These are phyloP conservation scores for Lactifluus volemus DNA, from an alignment of 768 basidiomycete species.

Conservation along the genomic window DNA sequence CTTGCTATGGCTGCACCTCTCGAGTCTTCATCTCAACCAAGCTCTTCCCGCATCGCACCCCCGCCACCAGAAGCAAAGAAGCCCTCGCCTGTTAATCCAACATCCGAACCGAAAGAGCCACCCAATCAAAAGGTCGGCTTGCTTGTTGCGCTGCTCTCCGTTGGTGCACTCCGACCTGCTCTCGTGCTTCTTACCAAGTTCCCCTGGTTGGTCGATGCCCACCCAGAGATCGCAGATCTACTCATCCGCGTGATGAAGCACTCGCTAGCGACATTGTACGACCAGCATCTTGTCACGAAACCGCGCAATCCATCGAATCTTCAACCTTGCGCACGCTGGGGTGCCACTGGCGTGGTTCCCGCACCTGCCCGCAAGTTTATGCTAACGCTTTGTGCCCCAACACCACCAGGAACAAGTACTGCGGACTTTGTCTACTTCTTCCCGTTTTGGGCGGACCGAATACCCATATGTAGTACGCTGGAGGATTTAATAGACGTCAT, in stretches of 20 bases:
- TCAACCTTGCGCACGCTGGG: conserved; percentile 56
- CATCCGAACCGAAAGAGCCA: conserved; percentile 33
- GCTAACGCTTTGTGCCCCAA: conserved; percentile 71
- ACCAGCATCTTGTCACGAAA: conserved; percentile 39
- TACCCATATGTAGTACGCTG: conserved; percentile 54
- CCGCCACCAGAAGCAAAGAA: conserved; percentile 32
- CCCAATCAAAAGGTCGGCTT: conserved; percentile 78
- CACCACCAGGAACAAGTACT: conserved; percentile 65
- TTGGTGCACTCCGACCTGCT: conserved; percentile 77
- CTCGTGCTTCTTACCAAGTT: conserved; percentile 72
- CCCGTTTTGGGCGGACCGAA: conserved; percentile 66
- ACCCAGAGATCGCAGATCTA: conserved; percentile 80
- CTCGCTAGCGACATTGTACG: conserved; percentile 64
- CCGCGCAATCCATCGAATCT: conserved; percentile 55
- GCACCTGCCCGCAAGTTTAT: conserved; percentile 51
- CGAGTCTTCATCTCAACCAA: conserved; percentile 38
- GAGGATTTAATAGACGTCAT: conserved; percentile 70
- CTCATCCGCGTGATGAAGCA: conserved; percentile 66
- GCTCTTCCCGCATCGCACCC: conserved; percentile 33
- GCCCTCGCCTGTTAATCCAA: conserved; percentile 8
- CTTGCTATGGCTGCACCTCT: conserved; percentile 82
- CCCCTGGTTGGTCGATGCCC: conserved; percentile 76
- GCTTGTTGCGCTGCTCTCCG: conserved; percentile 67
- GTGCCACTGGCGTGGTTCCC: conserved; percentile 43
- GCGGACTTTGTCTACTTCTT: conserved; percentile 89